Conservation (phyloP, 345 rosid genomes). For the Citrus australasica region DNA sequence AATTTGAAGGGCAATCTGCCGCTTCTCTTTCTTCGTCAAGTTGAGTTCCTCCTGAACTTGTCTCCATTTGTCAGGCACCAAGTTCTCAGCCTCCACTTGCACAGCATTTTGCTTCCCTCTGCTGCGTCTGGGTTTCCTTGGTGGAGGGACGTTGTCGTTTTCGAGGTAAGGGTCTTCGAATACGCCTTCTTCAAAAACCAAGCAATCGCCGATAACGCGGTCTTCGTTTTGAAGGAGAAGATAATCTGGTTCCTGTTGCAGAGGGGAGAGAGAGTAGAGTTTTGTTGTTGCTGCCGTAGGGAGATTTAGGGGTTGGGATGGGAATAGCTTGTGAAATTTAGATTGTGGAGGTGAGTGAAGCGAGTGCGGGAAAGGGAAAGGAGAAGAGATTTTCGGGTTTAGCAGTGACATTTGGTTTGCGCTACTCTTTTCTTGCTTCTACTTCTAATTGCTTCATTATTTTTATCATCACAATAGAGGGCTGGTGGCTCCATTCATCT, state of each 20-base stretch:
- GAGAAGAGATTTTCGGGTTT: background rate
- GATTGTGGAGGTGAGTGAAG: conserved; percentile 14
- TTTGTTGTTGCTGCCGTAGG: conserved; percentile 25
- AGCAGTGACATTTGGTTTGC: conserved; percentile 23
- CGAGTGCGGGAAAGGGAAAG: conserved; percentile 9
- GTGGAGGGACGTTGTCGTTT: conserved; percentile 4
- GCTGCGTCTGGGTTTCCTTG: background rate
- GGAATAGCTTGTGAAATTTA: conserved; percentile 6
- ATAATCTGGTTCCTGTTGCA: conserved; percentile 28
- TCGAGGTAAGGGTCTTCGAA: conserved; percentile 75
- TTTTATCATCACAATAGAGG: no score
- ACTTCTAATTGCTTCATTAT: no score
- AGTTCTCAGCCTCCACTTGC: conserved; percentile 49
- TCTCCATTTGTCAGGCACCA: conserved; percentile 88
- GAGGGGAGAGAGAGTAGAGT: conserved; percentile 35
- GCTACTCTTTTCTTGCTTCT: no score
- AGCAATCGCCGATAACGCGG: conserved; percentile 73
- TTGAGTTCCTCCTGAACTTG: conserved; percentile 78
- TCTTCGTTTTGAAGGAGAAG: conserved; percentile 31
- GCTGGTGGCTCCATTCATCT: no score
- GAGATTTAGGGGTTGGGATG: conserved; percentile 18
- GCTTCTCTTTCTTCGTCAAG: conserved; percentile 77
- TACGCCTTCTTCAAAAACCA: conserved; percentile 84
- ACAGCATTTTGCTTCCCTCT: conserved; percentile 14
- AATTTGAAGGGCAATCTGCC: conserved; percentile 70